Evolutionary conservation across 2,329 filamentous ascomycete species (phyloP).

Genomic region (Trichoderma oligosporum): DNA sequence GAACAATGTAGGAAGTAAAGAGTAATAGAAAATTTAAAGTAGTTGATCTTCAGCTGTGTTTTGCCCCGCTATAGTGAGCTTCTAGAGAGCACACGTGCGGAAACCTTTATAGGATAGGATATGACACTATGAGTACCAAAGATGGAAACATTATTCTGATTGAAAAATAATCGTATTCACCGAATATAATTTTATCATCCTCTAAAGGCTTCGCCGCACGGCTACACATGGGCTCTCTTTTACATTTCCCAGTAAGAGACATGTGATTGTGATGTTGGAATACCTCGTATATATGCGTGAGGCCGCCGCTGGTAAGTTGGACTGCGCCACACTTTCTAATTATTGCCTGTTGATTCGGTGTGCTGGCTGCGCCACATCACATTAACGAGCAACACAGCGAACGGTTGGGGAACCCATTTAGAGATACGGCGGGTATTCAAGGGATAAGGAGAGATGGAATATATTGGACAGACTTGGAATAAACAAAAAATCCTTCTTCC

Average conservation of each 20-base stretch:
- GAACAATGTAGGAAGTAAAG: neutral
- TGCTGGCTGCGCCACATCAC: constrained; percentile 13
- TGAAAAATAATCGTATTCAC: neutral
- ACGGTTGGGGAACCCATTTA: neutral
- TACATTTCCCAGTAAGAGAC: neutral
- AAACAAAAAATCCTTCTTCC: no score
- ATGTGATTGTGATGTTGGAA: constrained; percentile 9
- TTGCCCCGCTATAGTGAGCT: neutral
- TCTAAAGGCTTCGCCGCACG: neutral
- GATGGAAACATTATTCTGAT: neutral
- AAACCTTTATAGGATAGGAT: neutral
- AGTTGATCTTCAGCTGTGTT: neutral
- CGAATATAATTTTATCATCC: neutral
- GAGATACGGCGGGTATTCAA: constrained; percentile 6
- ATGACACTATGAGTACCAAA: neutral
- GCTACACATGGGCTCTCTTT: neutral
- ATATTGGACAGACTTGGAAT: no score
- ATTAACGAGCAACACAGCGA: neutral
- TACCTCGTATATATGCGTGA: no score
- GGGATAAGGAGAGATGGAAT: neutral
- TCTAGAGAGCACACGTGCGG: neutral
- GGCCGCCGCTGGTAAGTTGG: constrained; percentile 3
- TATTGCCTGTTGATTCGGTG: neutral
- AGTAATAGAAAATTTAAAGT: neutral
- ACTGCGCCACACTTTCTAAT: constrained; percentile 3